Evolutionary conservation across 257 asterid species (phyloP).

Genomic region (Solanum lycopersicoides): DNA sequence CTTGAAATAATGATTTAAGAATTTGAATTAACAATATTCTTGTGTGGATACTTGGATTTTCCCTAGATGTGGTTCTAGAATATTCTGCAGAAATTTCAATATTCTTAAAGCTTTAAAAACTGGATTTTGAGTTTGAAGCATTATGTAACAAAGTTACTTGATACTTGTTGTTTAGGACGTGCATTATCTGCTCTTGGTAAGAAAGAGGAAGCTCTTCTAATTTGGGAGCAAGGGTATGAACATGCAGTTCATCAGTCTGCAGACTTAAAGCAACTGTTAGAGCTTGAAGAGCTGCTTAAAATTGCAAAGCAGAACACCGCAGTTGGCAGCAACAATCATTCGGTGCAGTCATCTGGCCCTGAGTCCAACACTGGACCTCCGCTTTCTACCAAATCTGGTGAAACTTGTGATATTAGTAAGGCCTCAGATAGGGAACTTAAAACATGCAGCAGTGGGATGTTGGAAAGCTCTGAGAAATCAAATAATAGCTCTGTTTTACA

Average conservation of each 20-base stretch:
- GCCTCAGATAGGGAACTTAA: not conserved
- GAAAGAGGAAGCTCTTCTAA: constrained; percentile 10
- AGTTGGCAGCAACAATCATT: constrained; percentile 5
- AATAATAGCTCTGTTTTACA: constrained; percentile 19
- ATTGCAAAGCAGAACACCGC: constrained; percentile 8
- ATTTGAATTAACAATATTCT: not conserved
- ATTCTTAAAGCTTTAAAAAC: not conserved
- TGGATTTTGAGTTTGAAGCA: not conserved
- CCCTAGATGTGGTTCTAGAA: not conserved
- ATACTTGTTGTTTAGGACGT: constrained; percentile 41
- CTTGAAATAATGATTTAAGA: not conserved
- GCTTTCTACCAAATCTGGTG: constrained; percentile 31
- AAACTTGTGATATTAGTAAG: constrained; percentile 17
- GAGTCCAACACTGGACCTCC: constrained; percentile 25
- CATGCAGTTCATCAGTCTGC: constrained; percentile 71
- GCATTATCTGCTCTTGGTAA: constrained; percentile 80
- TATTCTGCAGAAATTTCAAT: not conserved
- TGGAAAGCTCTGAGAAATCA: constrained; percentile 29
- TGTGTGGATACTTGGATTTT: not conserved
- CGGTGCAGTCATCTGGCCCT: constrained; percentile 25
- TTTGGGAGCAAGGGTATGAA: constrained; percentile 85
- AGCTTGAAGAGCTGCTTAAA: constrained; percentile 28
- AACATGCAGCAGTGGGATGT: constrained; percentile 3
- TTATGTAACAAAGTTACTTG: constrained; percentile 16
- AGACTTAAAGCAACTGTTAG: constrained; percentile 52